phyloP scores from a whole-genome alignment of 2,329 filamentous ascomycete species.

The Teratosphaeriaceae sp. region DNA sequence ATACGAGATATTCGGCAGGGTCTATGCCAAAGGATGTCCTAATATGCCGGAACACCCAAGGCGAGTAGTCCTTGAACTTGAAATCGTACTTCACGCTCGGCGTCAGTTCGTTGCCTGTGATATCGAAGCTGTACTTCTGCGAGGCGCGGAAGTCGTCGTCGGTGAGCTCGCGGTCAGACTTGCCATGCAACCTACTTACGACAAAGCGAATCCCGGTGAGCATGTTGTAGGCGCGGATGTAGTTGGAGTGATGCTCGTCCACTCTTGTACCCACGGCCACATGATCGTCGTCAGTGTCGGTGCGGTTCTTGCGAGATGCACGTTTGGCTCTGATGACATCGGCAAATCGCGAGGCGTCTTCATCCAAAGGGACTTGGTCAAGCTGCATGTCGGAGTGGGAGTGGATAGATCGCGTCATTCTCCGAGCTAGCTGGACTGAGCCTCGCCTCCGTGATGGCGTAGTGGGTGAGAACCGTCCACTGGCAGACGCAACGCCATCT shows the following conservation, averaged over 20 bases:
- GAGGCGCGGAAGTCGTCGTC: slow-evolving; percentile 88
- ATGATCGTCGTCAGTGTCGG: slow-evolving; percentile 83
- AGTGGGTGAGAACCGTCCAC: slow-evolving; percentile 74
- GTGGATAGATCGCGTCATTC: slow-evolving; percentile 76
- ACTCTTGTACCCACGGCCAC: slow-evolving; percentile 96
- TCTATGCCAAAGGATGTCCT: slow-evolving; percentile 84
- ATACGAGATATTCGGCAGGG: slow-evolving; percentile 97
- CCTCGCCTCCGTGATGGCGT: slow-evolving; percentile 60
- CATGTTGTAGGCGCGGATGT: slow-evolving; percentile 80
- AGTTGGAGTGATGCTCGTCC: slow-evolving; percentile 89
- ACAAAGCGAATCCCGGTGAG: slow-evolving; percentile 96
- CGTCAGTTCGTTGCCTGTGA: slow-evolving; percentile 94
- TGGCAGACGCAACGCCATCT: slow-evolving; percentile 57
- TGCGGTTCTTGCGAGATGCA: slow-evolving; percentile 75
- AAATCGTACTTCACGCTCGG: slow-evolving; percentile 99
- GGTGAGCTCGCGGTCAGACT: slow-evolving; percentile 83
- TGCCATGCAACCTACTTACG: slow-evolving; percentile 93
- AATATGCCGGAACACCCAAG: slow-evolving; percentile 95
- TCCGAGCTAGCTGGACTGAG: slow-evolving; percentile 75
- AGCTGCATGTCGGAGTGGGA: slow-evolving; percentile 64
- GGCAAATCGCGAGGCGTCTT: slow-evolving; percentile 86
- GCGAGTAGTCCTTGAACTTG: slow-evolving; percentile 99
- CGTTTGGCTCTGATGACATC: slow-evolving; percentile 89
- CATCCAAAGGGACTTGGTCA: slow-evolving; percentile 79
- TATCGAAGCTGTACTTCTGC: slow-evolving; percentile 98